These are phyloP conservation scores for Leucocoprinus birnbaumii DNA, from an alignment of 768 basidiomycete species.

Conservation along the genomic window DNA sequence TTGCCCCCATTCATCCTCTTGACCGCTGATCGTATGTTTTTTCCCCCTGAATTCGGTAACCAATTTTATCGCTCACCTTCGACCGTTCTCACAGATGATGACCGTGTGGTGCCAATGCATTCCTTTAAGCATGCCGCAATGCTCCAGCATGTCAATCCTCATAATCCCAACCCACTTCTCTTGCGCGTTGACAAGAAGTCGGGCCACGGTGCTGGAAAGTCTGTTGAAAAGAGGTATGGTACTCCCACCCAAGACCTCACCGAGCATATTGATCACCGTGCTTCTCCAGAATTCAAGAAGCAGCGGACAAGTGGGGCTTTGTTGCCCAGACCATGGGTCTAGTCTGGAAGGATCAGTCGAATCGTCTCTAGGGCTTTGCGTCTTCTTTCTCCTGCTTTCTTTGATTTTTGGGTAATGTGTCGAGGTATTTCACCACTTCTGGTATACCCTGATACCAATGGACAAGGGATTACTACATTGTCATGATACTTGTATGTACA, in stretches of 20 bases:
- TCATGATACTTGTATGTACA: too few species aligned
- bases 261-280: neutral
- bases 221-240: constrained; percentile 60
- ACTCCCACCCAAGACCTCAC: neutral
- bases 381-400: neutral
- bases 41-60: neutral
- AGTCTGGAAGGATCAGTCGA: constrained; percentile 28
- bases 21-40: constrained; percentile 74
- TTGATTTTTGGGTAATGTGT: neutral
- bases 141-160: constrained; percentile 61
- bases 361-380: neutral
- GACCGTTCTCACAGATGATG: constrained; percentile 52
- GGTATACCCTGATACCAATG: neutral
- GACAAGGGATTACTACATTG: too few species aligned
- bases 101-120: constrained; percentile 84
- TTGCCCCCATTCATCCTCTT: constrained; percentile 73
- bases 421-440: neutral
- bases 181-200: constrained; percentile 78
- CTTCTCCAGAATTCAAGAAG: constrained; percentile 62
- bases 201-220: constrained; percentile 80
- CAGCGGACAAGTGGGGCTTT: constrained; percentile 77
- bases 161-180: constrained; percentile 72
- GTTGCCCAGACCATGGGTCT: constrained; percentile 64
- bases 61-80: neutral
- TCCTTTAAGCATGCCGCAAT: constrained; percentile 82